Evolutionary conservation across 768 basidiomycete species (phyloP).

Genomic region (Boletus tomentosulus): DNA sequence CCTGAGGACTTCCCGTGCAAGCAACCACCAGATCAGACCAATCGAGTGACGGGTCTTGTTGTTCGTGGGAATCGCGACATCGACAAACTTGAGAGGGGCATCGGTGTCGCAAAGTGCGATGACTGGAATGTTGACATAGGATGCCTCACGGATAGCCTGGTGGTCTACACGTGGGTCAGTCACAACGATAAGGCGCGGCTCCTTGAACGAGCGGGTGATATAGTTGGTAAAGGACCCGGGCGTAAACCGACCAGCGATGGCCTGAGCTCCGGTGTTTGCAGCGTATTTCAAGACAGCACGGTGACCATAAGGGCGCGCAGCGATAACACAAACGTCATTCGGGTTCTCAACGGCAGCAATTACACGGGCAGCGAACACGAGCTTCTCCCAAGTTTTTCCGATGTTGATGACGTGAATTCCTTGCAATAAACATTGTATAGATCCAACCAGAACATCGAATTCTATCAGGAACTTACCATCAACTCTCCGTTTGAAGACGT

Average conservation of each 20-base stretch:
- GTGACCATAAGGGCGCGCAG: constrained; percentile 97
- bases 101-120: constrained; percentile 99
- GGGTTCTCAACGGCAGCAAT: constrained; percentile 98
- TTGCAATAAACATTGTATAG: constrained; percentile 27
- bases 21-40: constrained; percentile 96
- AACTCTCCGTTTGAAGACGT: constrained; percentile 94
- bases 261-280: constrained; percentile 95
- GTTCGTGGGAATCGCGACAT: constrained; percentile 98
- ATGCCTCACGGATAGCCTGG: constrained; percentile 99
- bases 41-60: constrained; percentile 98
- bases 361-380: constrained; percentile 95
- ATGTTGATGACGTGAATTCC: constrained; percentile 97
- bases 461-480: constrained; percentile 65
- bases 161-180: constrained; percentile 99
- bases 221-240: constrained; percentile 99
- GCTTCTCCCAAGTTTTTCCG: constrained; percentile 99
- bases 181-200: constrained; percentile 96
- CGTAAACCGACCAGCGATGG: constrained; percentile 98
- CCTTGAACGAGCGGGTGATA: constrained; percentile 99
- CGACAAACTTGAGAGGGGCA: constrained; percentile 95
- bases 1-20: constrained; percentile 95
- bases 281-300: constrained; percentile 99
- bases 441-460: constrained; percentile 11
- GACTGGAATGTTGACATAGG: constrained; percentile 99
- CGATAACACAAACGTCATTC: constrained; percentile 96